Base-by-base conservation (phyloP, 441 rosid species). In the Flueggea neowawraea region DNA sequence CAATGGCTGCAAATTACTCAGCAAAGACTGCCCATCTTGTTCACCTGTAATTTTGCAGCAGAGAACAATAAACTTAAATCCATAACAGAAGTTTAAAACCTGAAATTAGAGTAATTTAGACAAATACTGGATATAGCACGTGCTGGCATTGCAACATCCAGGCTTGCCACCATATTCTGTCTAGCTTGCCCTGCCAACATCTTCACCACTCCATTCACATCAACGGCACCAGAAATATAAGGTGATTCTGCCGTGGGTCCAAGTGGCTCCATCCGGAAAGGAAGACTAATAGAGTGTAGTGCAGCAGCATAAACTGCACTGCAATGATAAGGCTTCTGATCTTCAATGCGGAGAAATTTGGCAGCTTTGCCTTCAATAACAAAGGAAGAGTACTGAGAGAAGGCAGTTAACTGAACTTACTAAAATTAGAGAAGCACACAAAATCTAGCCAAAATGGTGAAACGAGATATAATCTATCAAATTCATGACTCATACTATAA, bases 241-340 rank as follows among this genome's bases (percentile, higher is more conserved):
- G 56, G 60, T 33, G 88, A 73, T 69, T 84, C 78, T 15, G 68
- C 69, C 56, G 78, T 53, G 16, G 82, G 84, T 47, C 86, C 86
- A 41, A 57, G 68, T 31, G 74, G 74, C 57, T 74, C 89, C 91
- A 85, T 84, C 50, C 85, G 60, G 78, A 87, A 89, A 57, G 97
- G 88, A 56, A 94, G 79, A 67, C 83, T 83, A 47, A 75, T 65
- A 52, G 95, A 82, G 81, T 94, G 90, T 57, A 90, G 64, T n/a
- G 96, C 95, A 52, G 97, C 82, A 15, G 93, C 91, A 44, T 89
- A 94, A 54, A 91, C 80, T 61, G 91, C 86, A 63, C 95, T 82
- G 68, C 84, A 71, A 62, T 80, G 91, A 71, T 90, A 90, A 70
- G 87, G 82, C 75, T 83, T 89, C 81, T 87, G 86, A 60, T 90